Conservation (phyloP, 495 filamentous ascomycete genomes). For the Aspergillus nanangensis region DNA sequence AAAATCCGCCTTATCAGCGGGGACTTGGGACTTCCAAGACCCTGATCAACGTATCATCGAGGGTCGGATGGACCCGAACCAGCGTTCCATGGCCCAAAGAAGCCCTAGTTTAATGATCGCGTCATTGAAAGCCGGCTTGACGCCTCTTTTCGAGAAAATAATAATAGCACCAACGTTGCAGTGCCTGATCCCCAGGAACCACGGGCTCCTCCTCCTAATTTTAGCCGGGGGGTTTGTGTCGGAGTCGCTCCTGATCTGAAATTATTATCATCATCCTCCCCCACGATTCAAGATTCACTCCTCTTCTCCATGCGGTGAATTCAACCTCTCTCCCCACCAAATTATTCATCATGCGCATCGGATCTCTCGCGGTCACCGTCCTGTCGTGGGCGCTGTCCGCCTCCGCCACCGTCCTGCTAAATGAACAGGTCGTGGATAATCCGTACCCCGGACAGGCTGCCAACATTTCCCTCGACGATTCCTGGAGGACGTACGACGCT, state of each 20-base stretch:
- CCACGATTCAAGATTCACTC: too few relatives aligned
- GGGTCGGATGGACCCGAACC: background rate
- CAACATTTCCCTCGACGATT: conserved; percentile 23
- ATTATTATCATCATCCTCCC: too few relatives aligned
- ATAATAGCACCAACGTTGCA: too few relatives aligned
- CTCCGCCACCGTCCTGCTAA: conserved; percentile 53
- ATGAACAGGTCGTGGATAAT: conserved; percentile 49
- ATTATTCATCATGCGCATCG: conserved; percentile 2
- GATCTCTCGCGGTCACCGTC: background rate
- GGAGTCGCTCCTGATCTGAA: too few relatives aligned
- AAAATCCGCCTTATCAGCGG: too few relatives aligned
- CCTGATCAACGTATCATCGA: conserved; percentile 11
- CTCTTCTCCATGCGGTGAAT: too few relatives aligned
- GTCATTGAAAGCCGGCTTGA: background rate
- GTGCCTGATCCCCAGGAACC: too few relatives aligned
- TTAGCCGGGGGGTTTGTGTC: too few relatives aligned
- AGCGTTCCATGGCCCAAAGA: background rate
- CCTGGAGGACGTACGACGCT: conserved; percentile 49
- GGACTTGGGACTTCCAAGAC: too few relatives aligned
- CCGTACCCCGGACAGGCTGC: conserved; percentile 29
- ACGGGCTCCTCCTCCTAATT: too few relatives aligned
- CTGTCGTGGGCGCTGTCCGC: conserved; percentile 16
- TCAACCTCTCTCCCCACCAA: background rate
- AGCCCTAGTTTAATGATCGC: background rate
- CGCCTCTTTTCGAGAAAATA: too few relatives aligned